phyloP scores from a whole-genome alignment of 768 basidiomycete genomes.

The Boletus tomentosulus region DNA sequence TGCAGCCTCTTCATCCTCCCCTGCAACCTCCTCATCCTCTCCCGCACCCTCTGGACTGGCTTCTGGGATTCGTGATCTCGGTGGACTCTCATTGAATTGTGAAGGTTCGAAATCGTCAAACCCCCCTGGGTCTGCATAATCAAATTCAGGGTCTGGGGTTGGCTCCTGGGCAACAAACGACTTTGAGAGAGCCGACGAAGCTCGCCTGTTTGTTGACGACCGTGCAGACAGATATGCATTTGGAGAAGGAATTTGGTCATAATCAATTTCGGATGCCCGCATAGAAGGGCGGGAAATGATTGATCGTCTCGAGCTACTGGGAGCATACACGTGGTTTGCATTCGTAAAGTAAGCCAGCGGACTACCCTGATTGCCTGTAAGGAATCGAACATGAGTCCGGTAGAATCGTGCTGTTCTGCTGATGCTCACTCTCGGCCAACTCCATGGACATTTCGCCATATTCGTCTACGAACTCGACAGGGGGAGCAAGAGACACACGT shows the following conservation, averaged over 20 bases:
- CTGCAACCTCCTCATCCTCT: slow-evolving; percentile 31
- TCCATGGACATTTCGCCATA: slow-evolving; percentile 80
- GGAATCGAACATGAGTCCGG: slow-evolving; percentile 3
- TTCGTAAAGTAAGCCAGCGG: slow-evolving; percentile 36
- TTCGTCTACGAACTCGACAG: slow-evolving; percentile 41
- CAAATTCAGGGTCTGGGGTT: slow-evolving; percentile 21
- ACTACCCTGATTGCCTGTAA: slow-evolving; percentile 27
- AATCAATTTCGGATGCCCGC: slow-evolving; percentile 54
- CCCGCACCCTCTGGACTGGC: slow-evolving; percentile 48
- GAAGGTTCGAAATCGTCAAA: slow-evolving; percentile 29
- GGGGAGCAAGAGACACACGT: slow-evolving; percentile 36
- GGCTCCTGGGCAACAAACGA: slow-evolving; percentile 20
- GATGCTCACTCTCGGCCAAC: slow-evolving; percentile 59
- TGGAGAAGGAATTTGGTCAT: slow-evolving; percentile 62
- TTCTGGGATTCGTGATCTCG: slow-evolving; percentile 42
- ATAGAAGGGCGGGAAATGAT: slow-evolving; percentile 43
- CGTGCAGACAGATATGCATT: slow-evolving; percentile 33
- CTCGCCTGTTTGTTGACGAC: slow-evolving; percentile 33
- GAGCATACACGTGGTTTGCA: slow-evolving; percentile 35
- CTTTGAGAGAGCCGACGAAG: slow-evolving; percentile 33
- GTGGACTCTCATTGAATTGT: slow-evolving; percentile 24
- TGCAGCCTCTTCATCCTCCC: neutral
- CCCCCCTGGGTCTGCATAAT: slow-evolving; percentile 18
- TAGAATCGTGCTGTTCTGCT: neutral
- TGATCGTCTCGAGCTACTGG: slow-evolving; percentile 32